Conservation (phyloP, 208 protist species). For the Plasmodiophora brassicae region DNA sequence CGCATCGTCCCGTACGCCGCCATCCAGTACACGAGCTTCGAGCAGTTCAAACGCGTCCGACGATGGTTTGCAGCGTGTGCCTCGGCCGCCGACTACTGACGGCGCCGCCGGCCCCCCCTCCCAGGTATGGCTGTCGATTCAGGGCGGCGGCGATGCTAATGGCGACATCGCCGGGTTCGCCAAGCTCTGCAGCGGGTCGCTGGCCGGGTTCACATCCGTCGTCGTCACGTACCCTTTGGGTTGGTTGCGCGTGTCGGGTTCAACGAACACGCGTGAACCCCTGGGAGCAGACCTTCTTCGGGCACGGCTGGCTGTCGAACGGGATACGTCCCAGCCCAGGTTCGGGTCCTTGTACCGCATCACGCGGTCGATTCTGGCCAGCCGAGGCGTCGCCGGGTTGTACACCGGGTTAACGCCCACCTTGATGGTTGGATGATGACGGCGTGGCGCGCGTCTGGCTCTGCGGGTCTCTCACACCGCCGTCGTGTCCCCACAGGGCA, state of each 20-base stretch:
- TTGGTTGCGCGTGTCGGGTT: neutral
- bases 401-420: neutral
- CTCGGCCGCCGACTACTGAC: too few relatives aligned
- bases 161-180: neutral
- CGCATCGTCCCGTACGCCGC: conserved; percentile 51
- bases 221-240: neutral
- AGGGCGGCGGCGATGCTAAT: neutral
- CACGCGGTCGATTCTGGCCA: neutral
- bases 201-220: neutral
- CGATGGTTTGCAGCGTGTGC: too few relatives aligned
- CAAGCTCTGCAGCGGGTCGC: neutral
- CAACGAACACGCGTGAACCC: neutral
- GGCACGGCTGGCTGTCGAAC: neutral
- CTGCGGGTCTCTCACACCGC: too few relatives aligned
- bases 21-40: neutral
- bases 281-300: neutral
- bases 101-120: too few relatives aligned
- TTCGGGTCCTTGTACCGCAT: neutral
- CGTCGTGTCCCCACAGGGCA: neutral
- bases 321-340: neutral
- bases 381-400: neutral
- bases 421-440: neutral
- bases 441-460: too few relatives aligned
- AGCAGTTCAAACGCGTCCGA: neutral
- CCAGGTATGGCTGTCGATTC: too few relatives aligned